Conservation (phyloP, 805 yeast species). For the Suhomyces tanzawaensis region DNA sequence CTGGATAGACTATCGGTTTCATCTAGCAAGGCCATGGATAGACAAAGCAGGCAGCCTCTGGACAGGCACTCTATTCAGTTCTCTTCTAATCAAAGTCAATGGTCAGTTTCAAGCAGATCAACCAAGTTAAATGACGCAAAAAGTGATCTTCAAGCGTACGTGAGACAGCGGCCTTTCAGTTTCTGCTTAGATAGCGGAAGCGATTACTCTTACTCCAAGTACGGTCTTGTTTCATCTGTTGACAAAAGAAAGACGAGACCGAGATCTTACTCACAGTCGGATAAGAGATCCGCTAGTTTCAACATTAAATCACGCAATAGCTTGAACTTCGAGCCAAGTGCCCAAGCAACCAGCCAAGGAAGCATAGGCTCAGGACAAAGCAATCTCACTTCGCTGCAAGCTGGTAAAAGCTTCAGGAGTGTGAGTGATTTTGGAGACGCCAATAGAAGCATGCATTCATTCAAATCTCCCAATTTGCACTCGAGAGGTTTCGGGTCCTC, state of each 20-base stretch:
- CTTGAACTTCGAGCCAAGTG: too few relatives aligned
- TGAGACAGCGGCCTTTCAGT: slow-evolving; percentile 28
- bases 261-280: neutral
- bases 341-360: too few relatives aligned
- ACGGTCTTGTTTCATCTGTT: neutral
- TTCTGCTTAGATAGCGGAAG: slow-evolving; percentile 24
- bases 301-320: too few relatives aligned
- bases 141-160: slow-evolving; percentile 15
- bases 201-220: slow-evolving; percentile 16
- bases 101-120: neutral
- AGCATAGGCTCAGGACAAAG: too few relatives aligned
- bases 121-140: slow-evolving; percentile 5
- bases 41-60: neutral
- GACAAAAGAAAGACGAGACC: neutral
- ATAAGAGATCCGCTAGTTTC: neutral
- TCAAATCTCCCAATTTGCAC: too few relatives aligned
- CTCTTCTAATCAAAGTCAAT: slow-evolving; percentile 3
- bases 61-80: slow-evolving; percentile 1
- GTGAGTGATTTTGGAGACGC: too few relatives aligned
- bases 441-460: too few relatives aligned
- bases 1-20: neutral
- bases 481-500: too few relatives aligned
- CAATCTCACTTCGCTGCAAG: too few relatives aligned
- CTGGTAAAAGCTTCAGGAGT: too few relatives aligned
- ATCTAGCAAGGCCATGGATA: neutral